Base-by-base conservation (phyloP, 2,329 filamentous ascomycete species). In the Teratosphaeria nubilosa region DNA sequence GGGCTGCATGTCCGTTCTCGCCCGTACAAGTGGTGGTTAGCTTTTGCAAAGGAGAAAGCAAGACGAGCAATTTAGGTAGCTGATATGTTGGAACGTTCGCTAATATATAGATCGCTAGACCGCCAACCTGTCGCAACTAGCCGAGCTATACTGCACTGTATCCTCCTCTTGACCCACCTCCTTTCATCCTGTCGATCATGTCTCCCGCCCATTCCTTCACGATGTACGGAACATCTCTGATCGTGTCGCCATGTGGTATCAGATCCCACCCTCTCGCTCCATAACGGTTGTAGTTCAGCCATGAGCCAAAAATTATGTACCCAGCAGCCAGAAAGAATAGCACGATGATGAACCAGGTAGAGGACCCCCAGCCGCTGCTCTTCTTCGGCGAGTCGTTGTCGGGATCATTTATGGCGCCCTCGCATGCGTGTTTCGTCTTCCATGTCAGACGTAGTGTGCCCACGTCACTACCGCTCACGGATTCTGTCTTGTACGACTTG, bases 201-300 rank as follows among this genome's bases (percentile, higher is more conserved):
- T 86, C 83, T 59, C 90, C 82, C 16, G 83, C 80, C 84, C 89
- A 95, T 73, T 99, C 94, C 75, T 92, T 91, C 63, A 96, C 75
- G 56, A 97, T 81, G 71, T 96, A 97, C 2, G 94, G 94, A 22
- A 96, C 76, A 69, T 99, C 94, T 63, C 92, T 86, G 66, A 97
- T 87, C 0, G 89, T 88, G 73, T 99, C 94, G 64, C 88, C 88
- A 71, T 97, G 92, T 14, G 94, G 94, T 20, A 97, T 79, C 20
- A 96, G 81, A 69, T 97, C 94, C 91, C 91, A 97, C 58, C 94
- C 94, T 51, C 92, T 83, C 56, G 92, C 91, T 53, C 92, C 92
- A 74, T 96, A 96, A 62, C 91, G 88, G 77, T 91, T 96, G 81
- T 97, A 97, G 79, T 97, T 97, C 72, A 97, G 85, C 94, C 94